Base-by-base conservation (phyloP, 2,329 filamentous ascomycete species). In the Trichoderma sp. region DNA sequence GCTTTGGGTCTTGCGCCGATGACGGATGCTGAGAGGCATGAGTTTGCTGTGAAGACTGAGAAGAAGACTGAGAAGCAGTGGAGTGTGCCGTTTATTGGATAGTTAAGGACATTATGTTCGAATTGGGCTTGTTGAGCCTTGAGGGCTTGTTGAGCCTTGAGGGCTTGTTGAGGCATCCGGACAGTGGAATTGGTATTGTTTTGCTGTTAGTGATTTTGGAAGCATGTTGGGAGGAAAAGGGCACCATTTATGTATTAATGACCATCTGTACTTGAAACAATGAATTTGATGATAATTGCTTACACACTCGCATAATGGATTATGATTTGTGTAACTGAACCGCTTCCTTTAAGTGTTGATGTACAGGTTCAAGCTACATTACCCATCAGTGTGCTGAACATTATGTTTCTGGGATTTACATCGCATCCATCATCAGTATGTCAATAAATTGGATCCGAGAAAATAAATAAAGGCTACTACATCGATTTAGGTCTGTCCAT, bases 81-180 rank as follows among this genome's bases (percentile, higher is more conserved):
- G 15, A 58, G 56, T 58, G 56, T 58, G 56, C 26, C 15, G 56
- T 30, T 58, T 58, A 58, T 30, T 30, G 56, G 56, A 15, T 58
- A 28, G 9, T 5, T n/a, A 1, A 18, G 8, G 28, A 21, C 1
- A 5, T 58, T 21, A 5, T 9, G 18, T n/a, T 58, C 0, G 28
- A 0, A 6, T 6, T n/a, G n/a, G n/a, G n/a, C n/a, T n/a, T n/a
- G n/a, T 6, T 53, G n/a, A 4, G 3, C 1, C 4, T 53, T 24
- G 47, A 2, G 47, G 7, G 21, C 5, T 24, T 24, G 21, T 6
- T 53, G n/a, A 4, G 3, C 1, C 4, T 53, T 24, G 47, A 2
- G 47, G 7, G 21, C 5, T 24, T 24, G 21, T 53, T 58, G n/a
- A 18, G 8, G 14, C 12, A 15, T n/a, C 6, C 18, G 15, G n/a